Percentiles rank a stretch among this genome's conserved stretches.
Evolutionary conservation across 441 rosid species (phyloP).

Genomic region (Eruca vesicaria): DNA sequence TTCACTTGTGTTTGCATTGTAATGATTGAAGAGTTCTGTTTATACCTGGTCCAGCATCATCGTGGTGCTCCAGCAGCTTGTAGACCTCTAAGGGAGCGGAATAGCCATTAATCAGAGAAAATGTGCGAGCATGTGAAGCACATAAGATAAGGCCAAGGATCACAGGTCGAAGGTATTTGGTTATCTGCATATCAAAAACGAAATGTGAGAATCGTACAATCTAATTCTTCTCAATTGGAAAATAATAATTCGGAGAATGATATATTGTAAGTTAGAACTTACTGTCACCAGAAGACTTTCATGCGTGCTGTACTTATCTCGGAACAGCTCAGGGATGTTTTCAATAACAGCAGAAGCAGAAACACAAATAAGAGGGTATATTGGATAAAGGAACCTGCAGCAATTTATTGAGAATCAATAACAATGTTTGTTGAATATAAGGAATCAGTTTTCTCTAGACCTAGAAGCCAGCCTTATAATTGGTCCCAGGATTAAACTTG

Average conservation of each 20-base stretch:
- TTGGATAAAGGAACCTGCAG: conserved; percentile 87
- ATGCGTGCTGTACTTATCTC: conserved; percentile 51
- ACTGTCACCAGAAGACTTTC: conserved; percentile 55
- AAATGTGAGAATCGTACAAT: neutral
- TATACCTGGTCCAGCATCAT: conserved; percentile 72
- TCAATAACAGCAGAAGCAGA: conserved; percentile 95
- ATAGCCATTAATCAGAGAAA: conserved; percentile 82
- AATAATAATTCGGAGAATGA: neutral
- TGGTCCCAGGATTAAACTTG: neutral
- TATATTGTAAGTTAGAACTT: conserved; percentile 22
- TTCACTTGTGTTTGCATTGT: neutral
- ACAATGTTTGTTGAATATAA: neutral
- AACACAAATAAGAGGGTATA: conserved; percentile 87
- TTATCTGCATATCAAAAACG: conserved; percentile 52
- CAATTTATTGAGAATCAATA: neutral
- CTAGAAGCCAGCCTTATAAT: neutral
- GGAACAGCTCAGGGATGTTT: conserved; percentile 87
- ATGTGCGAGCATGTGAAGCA: conserved; percentile 86
- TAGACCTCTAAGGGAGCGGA: conserved; percentile 81
- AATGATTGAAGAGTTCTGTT: conserved; percentile 4
- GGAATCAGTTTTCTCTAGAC: neutral
- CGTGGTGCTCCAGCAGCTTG: conserved; percentile 88
- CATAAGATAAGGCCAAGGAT: conserved; percentile 73
- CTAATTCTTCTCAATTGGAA: conserved; percentile 5
- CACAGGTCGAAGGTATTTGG: conserved; percentile 68